These are phyloP conservation scores for Scorias spongiosa DNA, from an alignment of 2,329 filamentous ascomycete genomes.

Conservation along the genomic window DNA sequence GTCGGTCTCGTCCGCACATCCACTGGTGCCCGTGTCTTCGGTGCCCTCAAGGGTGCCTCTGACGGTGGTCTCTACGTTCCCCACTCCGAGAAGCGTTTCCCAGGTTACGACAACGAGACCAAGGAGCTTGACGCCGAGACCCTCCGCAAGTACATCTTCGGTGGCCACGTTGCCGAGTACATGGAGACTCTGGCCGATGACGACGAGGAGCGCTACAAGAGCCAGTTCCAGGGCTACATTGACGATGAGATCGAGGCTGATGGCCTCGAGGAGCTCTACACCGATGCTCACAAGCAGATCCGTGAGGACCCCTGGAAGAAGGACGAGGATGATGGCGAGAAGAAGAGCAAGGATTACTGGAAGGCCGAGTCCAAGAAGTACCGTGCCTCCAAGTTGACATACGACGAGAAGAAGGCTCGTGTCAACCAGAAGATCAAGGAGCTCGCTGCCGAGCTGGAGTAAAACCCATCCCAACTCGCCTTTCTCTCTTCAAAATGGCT, in stretches of 20 bases:
- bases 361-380: conserved; percentile 72
- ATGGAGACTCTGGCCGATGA: conserved; percentile 99
- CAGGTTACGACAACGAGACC: conserved; percentile 89
- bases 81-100: conserved; percentile 99
- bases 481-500: too few relatives aligned
- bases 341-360: conserved; percentile 88
- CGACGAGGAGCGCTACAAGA: conserved; percentile 99
- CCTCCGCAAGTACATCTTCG: conserved; percentile 98
- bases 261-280: conserved; percentile 90
- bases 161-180: conserved; percentile 97
- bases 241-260: conserved; percentile 95
- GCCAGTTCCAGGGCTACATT: conserved; percentile 95
- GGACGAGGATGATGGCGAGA: conserved; percentile 54
- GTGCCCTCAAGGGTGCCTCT: conserved; percentile 98
- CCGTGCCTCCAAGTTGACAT: conserved; percentile 60
- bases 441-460: conserved; percentile 37
- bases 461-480: neutral
- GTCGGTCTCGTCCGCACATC: conserved; percentile 95
- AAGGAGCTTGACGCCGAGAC: conserved; percentile 97
- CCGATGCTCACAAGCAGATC: conserved; percentile 89
- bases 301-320: conserved; percentile 98
- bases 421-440: conserved; percentile 86
- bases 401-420: conserved; percentile 66
- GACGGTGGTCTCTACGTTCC: conserved; percentile 94
- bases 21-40: conserved; percentile 96